Percentiles rank a stretch among this genome's conserved stretches.
These are phyloP conservation scores for Rhodomyrtus psidioides DNA, from an alignment of 441 rosid genomes.

Conservation along the genomic window DNA sequence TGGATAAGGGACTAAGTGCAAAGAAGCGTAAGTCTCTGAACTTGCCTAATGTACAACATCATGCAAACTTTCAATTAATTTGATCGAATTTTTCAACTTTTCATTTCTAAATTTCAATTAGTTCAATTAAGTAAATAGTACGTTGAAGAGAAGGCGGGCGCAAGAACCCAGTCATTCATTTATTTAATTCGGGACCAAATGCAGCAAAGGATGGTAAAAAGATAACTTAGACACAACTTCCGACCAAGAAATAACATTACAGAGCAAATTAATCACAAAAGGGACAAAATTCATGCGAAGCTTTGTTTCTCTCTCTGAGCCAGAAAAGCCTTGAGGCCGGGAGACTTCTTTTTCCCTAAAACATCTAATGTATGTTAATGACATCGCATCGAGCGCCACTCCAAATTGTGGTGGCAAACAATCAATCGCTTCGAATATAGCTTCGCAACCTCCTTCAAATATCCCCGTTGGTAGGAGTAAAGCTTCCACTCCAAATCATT, in stretches of 20 bases:
- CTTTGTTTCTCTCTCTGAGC: background rate
- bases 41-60: background rate
- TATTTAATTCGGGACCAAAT: background rate
- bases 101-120: background rate
- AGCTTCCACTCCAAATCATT: background rate
- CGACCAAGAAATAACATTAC: background rate
- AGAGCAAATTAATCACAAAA: background rate
- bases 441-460: background rate
- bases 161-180: background rate
- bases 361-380: background rate
- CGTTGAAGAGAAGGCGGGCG: background rate
- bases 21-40: background rate
- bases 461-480: background rate
- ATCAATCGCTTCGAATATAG: background rate
- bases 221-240: background rate
- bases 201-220: background rate
- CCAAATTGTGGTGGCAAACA: background rate
- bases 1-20: background rate
- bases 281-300: background rate
- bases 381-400: background rate
- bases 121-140: background rate
- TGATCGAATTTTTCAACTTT: background rate
- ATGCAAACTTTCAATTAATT: background rate
- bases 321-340: background rate
- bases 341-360: background rate